These are phyloP conservation scores for Russula olivacea DNA, from an alignment of 768 basidiomycete genomes.

Conservation along the genomic window DNA sequence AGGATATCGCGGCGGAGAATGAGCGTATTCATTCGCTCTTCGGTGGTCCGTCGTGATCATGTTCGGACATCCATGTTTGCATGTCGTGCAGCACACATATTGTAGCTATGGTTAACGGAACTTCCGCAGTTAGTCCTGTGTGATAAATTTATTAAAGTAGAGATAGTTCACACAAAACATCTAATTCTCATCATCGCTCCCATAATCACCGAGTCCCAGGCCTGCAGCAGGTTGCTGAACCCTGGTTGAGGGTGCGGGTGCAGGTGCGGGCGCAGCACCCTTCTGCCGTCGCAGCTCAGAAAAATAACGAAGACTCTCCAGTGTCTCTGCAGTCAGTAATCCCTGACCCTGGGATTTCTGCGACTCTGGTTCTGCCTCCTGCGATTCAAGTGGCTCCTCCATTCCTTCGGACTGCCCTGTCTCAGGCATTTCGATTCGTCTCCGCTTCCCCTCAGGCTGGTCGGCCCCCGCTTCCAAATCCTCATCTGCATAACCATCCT, in stretches of 20 bases:
- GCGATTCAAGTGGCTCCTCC: slow-evolving; percentile 3
- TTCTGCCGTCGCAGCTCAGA: slow-evolving; percentile 77
- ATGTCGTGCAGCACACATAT: slow-evolving; percentile 1
- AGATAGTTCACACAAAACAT: not conserved
- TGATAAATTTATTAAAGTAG: not conserved
- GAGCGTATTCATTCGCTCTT: slow-evolving; percentile 43
- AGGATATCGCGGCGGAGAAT: slow-evolving; percentile 50
- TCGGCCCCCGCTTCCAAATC: slow-evolving; percentile 36
- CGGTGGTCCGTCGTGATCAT: slow-evolving; percentile 27
- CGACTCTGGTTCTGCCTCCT: slow-evolving; percentile 15
- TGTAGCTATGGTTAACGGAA: not conserved
- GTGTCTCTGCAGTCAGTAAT: slow-evolving; percentile 73
- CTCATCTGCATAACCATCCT: slow-evolving; percentile 27
- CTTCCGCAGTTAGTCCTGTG: not conserved
- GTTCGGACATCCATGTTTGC: slow-evolving; percentile 8
- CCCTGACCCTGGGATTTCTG: slow-evolving; percentile 47
- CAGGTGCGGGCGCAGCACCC: slow-evolving; percentile 32
- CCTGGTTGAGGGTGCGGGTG: slow-evolving; percentile 29
- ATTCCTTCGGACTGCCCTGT: not conserved
- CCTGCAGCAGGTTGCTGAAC: slow-evolving; percentile 38
- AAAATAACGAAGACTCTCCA: slow-evolving; percentile 89
- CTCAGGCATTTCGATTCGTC: slow-evolving; percentile 32
- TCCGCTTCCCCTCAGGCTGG: slow-evolving; percentile 34
- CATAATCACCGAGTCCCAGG: slow-evolving; percentile 67
- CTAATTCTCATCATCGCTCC: slow-evolving; percentile 61